Conservation (phyloP, 805 yeast genomes). For the Maudiozyma turicensis region DNA sequence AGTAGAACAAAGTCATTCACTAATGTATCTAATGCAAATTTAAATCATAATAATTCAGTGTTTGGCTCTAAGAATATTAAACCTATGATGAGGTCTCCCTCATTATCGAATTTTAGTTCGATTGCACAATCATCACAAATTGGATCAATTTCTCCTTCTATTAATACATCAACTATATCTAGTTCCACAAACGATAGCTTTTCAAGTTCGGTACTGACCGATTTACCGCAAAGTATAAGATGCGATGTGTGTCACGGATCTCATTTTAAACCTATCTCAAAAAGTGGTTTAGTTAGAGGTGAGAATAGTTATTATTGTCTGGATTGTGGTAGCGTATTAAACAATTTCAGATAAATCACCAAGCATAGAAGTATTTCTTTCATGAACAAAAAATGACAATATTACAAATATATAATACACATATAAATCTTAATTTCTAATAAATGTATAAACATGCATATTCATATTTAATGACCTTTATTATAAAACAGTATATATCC, state of each 20-base stretch:
- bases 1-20: conserved; percentile 4
- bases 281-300: conserved; percentile 1
- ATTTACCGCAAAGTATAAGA: conserved; percentile 1
- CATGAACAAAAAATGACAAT: not conserved
- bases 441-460: not conserved
- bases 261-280: conserved; percentile 7
- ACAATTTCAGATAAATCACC: conserved; percentile 10
- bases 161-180: not conserved
- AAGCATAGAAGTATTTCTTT: not conserved
- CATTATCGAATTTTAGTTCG: not conserved
- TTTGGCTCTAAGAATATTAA: not conserved
- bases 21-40: not conserved
- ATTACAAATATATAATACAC: no score
- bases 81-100: not conserved
- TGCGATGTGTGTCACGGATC: conserved; percentile 12
- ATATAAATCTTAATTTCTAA: not conserved
- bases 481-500: no score
- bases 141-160: not conserved
- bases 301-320: conserved; percentile 6
- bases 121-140: not conserved
- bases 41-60: not conserved
- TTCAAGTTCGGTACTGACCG: not conserved
- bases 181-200: not conserved
- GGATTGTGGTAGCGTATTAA: conserved; percentile 13
- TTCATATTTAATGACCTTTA: no score